These are phyloP conservation scores for Voacanga thouarsii DNA, from an alignment of 257 asterid species.

Conservation along the genomic window DNA sequence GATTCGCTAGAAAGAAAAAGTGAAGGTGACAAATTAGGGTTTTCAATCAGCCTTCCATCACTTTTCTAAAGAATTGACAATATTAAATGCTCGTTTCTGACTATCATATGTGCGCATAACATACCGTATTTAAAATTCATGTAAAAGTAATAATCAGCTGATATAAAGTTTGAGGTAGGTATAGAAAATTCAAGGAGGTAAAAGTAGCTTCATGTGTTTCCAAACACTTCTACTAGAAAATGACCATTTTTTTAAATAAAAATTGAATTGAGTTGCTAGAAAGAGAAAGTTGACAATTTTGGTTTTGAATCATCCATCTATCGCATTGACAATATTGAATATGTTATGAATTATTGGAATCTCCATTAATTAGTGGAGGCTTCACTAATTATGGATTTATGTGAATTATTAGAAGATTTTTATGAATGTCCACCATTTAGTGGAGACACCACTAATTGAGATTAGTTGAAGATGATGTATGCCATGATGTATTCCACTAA, in stretches of 20 bases:
- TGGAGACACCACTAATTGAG: too few relatives aligned
- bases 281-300: conserved; percentile 5
- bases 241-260: background rate
- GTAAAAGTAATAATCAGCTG: too few relatives aligned
- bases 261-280: background rate
- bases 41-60: conserved; percentile 17
- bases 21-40: conserved; percentile 23
- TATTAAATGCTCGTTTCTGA: background rate
- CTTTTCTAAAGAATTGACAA: background rate
- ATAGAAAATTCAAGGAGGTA: background rate
- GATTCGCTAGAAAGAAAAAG: background rate
- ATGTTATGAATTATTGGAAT: too few relatives aligned
- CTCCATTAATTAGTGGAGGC: too few relatives aligned
- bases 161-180: background rate
- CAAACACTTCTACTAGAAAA: background rate
- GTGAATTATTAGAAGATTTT: too few relatives aligned
- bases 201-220: background rate
- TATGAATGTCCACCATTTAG: too few relatives aligned
- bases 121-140: too few relatives aligned
- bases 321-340: conserved; percentile 3
- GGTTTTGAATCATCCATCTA: conserved; percentile 20
- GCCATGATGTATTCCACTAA: too few relatives aligned
- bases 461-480: too few relatives aligned
- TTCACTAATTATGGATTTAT: too few relatives aligned
- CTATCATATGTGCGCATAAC: too few relatives aligned